Percentiles rank a stretch among this genome's conserved stretches.
These are phyloP conservation scores for Paramecium tetraurelia DNA, from an alignment of 73 alveolate genomes.

Conservation along the genomic window DNA sequence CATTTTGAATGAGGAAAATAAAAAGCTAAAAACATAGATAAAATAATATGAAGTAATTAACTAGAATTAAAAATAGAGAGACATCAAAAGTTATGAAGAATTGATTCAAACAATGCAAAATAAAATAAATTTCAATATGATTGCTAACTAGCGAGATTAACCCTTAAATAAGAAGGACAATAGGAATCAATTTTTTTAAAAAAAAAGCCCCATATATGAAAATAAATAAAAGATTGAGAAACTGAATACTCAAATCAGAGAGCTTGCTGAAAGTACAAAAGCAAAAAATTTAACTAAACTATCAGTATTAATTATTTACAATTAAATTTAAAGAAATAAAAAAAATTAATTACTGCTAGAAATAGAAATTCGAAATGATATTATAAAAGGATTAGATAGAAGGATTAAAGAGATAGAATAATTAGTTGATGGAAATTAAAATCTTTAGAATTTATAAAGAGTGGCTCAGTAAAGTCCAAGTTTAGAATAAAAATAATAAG, in stretches of 20 bases:
- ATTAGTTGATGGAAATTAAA: not conserved
- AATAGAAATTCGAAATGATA: not conserved
- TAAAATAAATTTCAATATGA: not conserved
- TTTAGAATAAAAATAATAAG: no score
- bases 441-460: no score
- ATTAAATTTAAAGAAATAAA: not conserved
- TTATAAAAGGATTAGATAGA: no score
- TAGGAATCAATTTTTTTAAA: not conserved
- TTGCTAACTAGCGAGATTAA: not conserved
- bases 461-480: no score
- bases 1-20: not conserved
- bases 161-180: not conserved
- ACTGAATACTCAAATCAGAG: not conserved
- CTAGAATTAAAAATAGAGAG: not conserved
- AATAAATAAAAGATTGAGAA: not conserved
- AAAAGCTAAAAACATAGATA: not conserved
- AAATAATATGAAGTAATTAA: not conserved
- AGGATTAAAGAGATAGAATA: not conserved
- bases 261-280: not conserved
- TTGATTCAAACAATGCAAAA: not conserved
- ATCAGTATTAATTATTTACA: not conserved
- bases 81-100: not conserved
- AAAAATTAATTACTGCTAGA: not conserved
- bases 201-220: not conserved
- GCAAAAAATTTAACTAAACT: not conserved